Evolutionary conservation across 2,329 filamentous ascomycete species (phyloP), one percentile per base, ranked within the genome.

Genomic region (Microsporum audouinii): DNA sequence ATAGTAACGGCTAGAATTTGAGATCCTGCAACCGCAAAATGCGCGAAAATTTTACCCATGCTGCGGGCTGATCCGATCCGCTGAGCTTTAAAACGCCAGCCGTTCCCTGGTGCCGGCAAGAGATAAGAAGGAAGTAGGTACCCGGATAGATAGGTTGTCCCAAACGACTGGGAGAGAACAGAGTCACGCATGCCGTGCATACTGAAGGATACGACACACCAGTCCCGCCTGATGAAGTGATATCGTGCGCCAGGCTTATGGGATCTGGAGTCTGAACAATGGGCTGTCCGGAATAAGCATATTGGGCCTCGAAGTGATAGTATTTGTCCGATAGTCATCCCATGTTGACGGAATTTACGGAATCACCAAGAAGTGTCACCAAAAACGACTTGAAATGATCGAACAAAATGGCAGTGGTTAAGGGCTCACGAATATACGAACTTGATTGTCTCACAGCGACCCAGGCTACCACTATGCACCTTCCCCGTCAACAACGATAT

Each of bases 361-460:
- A 55, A 55, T 55, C 49, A 55, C 33, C 31, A n/a, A 36, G 49
- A 36, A 55, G 49, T 55, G 31, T 55, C 31, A 55, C 49, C 49
- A 55, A 23, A 23, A 23, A 36, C 36, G 14, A n/a, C n/a, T 36
- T 14, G 49, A 55, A 36, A 55, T 8, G 2, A 7, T 34, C n/a
- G 31, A 55, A 55, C 14, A 17, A 36, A 34, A 36, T 55, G 49
- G 33, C 8, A 31, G 31, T 36, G n/a, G 49, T 55, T 23, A 23
- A 23, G 23, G 14, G 43, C 2, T 23, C 43, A 47, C 49, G 49
- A 55, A 36, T 31, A 12, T n/a, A 36, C 12, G 8, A 31, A 31
- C 49, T 36, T 31, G 49, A 31, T 38, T 55, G 49, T 53, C 31
- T 17, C 49, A 55, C 4, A 23, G 49, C 49, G 14, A 17, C 31